A percentile compares a stretch with the other conserved stretches of the same genome.
phyloP scores from a whole-genome alignment of 108 stramenopile species.

The Nannochloropsis salina region DNA sequence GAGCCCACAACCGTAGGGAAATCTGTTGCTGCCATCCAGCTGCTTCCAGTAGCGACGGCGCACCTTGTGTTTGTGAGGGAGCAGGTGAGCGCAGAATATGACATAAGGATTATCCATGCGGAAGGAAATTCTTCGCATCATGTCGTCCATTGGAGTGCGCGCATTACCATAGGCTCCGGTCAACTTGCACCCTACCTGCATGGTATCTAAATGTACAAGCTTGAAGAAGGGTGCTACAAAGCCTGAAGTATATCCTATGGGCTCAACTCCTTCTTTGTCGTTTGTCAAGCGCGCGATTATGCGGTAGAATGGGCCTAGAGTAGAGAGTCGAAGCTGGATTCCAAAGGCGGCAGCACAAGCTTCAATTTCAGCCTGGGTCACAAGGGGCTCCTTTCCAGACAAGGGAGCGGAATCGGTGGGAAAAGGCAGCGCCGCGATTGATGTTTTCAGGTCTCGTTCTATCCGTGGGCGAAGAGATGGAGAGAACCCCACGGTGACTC shows the following conservation, averaged over 20 bases:
- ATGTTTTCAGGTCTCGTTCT: not conserved
- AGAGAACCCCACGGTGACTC: no score
- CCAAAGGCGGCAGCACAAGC: not conserved
- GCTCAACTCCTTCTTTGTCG: not conserved
- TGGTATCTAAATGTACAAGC: slow-evolving; percentile 13
- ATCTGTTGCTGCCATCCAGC: slow-evolving; percentile 12
- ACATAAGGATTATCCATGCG: not conserved
- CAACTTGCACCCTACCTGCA: not conserved
- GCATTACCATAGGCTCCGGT: no score
- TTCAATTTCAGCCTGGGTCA: not conserved
- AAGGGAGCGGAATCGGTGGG: not conserved
- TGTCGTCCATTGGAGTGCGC: no score
- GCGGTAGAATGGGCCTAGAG: not conserved
- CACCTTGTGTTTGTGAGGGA: not conserved
- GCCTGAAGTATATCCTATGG: slow-evolving; percentile 6
- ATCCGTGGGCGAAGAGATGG: no score
- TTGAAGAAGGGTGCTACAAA: not conserved
- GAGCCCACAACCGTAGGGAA: slow-evolving; percentile 2
- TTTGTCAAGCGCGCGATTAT: not conserved
- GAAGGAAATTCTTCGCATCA: no score
- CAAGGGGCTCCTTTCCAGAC: not conserved
- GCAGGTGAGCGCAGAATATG: not conserved
- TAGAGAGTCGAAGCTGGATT: not conserved
- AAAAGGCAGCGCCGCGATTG: not conserved
- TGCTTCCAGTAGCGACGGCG: slow-evolving; percentile 8